Percentiles rank a stretch among this genome's conserved stretches.
phyloP scores from a whole-genome alignment of 352 stramenopile genomes.

The Aphanomyces astaci region DNA sequence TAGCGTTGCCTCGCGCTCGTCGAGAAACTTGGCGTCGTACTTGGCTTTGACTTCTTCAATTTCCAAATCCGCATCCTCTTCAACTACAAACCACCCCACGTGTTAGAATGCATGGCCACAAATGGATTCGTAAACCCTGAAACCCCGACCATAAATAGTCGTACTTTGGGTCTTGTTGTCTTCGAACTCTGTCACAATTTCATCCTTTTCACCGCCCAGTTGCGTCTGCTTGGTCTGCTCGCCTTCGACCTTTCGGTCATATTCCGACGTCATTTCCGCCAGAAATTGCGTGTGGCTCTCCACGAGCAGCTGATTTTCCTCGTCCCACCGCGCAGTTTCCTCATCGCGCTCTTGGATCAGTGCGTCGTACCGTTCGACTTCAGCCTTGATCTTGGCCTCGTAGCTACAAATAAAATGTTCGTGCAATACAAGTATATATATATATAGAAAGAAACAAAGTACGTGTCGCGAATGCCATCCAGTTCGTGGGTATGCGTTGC shows the following conservation, averaged over 20 bases:
- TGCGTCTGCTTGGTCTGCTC: conserved; percentile 48
- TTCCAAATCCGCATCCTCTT: conserved; percentile 82
- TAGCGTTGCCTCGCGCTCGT: conserved; percentile 79
- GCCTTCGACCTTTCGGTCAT: conserved; percentile 22
- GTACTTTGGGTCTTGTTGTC: conserved; percentile 49
- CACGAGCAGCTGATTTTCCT: conserved; percentile 23
- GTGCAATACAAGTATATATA: no score
- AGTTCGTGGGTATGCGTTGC: conserved; percentile 86
- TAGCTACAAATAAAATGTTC: conserved; percentile 83
- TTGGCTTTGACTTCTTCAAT: conserved; percentile 80
- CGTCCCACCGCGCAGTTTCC: conserved; percentile 49
- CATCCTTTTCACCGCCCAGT: conserved; percentile 83
- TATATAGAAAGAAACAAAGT: no score
- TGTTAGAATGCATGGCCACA: not conserved
- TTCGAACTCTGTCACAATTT: conserved; percentile 64
- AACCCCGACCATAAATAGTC: not conserved
- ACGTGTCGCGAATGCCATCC: conserved; percentile 51
- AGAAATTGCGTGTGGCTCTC: conserved; percentile 43
- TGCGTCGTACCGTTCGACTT: conserved; percentile 63
- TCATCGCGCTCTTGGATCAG: conserved; percentile 76
- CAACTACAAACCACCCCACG: conserved; percentile 28
- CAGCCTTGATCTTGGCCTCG: conserved; percentile 88
- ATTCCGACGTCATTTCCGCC: conserved; percentile 22
- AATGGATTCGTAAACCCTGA: no score
- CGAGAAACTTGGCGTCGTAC: conserved; percentile 82